Percentiles rank a stretch among this genome's conserved stretches.
Evolutionary conservation across 1,284 basidiomycete species (phyloP).

Genomic region (Bondarzewia mesenterica): DNA sequence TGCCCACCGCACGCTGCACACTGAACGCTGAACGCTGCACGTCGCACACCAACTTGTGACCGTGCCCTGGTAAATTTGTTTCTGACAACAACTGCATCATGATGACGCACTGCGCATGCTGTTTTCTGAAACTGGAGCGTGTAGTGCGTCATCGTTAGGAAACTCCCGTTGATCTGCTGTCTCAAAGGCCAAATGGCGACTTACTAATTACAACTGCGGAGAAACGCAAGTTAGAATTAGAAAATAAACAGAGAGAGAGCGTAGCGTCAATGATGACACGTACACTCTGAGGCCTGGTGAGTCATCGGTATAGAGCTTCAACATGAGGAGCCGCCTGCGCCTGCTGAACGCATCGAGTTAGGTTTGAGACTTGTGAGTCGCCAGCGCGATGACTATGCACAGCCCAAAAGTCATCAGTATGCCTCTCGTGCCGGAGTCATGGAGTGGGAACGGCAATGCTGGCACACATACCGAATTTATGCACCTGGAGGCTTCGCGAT

Average conservation of each 20-base stretch:
- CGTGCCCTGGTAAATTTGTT: too few species aligned
- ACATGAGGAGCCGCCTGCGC: slow-evolving; percentile 94
- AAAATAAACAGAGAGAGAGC: neutral
- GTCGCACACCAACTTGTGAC: too few species aligned
- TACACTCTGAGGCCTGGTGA: slow-evolving; percentile 95
- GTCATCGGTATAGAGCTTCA: slow-evolving; percentile 97
- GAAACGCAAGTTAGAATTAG: neutral
- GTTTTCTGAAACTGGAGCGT: too few species aligned
- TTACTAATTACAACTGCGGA: too few species aligned
- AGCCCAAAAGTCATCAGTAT: neutral
- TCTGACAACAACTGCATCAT: too few species aligned
- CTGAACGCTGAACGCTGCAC: too few species aligned
- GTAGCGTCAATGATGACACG: slow-evolving; percentile 29
- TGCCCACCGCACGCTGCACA: too few species aligned
- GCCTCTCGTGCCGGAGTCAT: neutral
- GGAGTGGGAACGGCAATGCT: neutral
- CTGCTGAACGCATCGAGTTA: slow-evolving; percentile 86
- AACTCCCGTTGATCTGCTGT: too few species aligned
- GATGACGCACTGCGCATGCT: too few species aligned
- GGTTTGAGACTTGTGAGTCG: slow-evolving; percentile 62
- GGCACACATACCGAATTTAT: slow-evolving; percentile 59
- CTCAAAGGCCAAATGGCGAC: too few species aligned
- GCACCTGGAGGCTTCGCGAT: slow-evolving; percentile 71
- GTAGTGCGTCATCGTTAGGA: too few species aligned
- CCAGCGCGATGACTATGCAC: slow-evolving; percentile 66